These are phyloP conservation scores for Lactarius indigo DNA, from an alignment of 768 basidiomycete species.

Conservation along the genomic window DNA sequence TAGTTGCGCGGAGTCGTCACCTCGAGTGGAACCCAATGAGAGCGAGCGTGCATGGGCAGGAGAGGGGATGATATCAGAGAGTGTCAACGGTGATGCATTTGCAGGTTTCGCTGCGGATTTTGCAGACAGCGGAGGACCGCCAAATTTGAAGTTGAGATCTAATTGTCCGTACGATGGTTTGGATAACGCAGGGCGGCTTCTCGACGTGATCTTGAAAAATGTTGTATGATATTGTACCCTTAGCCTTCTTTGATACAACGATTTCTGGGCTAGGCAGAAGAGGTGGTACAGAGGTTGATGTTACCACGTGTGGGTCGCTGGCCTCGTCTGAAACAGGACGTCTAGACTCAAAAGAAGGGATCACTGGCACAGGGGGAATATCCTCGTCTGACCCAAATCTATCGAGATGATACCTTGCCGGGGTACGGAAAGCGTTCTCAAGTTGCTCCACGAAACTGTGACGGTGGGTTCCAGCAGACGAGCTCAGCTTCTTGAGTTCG, in stretches of 20 bases:
- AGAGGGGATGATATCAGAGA: slow-evolving; percentile 76
- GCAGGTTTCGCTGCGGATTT: slow-evolving; percentile 15
- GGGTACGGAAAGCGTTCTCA: slow-evolving; percentile 75
- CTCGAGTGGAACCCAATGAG: slow-evolving; percentile 41
- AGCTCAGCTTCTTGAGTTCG: slow-evolving; percentile 65
- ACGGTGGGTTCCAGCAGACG: slow-evolving; percentile 64
- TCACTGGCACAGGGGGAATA: slow-evolving; percentile 50
- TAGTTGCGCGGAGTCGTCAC: slow-evolving; percentile 32
- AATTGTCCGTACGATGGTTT: slow-evolving; percentile 62
- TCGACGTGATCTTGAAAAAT: slow-evolving; percentile 12
- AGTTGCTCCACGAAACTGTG: slow-evolving; percentile 77
- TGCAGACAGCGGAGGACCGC: slow-evolving; percentile 41
- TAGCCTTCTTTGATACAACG: slow-evolving; percentile 4
- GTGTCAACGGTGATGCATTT: slow-evolving; percentile 44
- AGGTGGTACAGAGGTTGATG: not conserved
- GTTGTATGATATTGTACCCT: not conserved
- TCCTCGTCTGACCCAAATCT: slow-evolving; percentile 39
- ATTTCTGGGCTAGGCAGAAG: slow-evolving; percentile 26
- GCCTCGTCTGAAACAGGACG: slow-evolving; percentile 24
- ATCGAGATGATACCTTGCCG: slow-evolving; percentile 61
- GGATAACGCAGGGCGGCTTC: slow-evolving; percentile 31
- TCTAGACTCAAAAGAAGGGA: slow-evolving; percentile 35
- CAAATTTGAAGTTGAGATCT: slow-evolving; percentile 72
- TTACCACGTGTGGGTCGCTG: not conserved
- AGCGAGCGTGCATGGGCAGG: slow-evolving; percentile 47